Evolutionary conservation across 805 yeast genomes (phyloP).

Genomic region (Candida schatavii): DNA sequence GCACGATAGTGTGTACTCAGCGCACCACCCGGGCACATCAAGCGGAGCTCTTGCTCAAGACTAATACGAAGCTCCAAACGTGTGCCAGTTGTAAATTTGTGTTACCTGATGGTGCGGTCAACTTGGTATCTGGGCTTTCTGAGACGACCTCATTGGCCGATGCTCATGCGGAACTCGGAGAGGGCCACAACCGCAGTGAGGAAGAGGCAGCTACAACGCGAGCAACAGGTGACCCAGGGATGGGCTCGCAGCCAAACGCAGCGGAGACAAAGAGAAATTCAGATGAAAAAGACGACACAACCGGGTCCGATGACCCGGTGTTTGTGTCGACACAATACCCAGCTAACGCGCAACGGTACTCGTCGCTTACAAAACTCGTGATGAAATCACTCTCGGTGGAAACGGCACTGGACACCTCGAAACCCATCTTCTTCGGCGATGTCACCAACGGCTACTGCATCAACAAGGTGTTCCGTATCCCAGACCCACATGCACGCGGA

Average conservation of each 20-base stretch:
- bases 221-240: conserved; percentile 15
- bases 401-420: conserved; percentile 54
- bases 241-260: conserved; percentile 21
- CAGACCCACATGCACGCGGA: conserved; percentile 68
- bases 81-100: conserved; percentile 62
- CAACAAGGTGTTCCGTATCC: conserved; percentile 56
- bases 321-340: conserved; percentile 65
- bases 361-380: conserved; percentile 55
- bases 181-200: neutral
- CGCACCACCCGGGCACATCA: conserved; percentile 17
- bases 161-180: neutral
- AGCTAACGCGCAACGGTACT: conserved; percentile 42
- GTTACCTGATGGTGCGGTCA: conserved; percentile 41
- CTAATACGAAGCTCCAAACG: conserved; percentile 40
- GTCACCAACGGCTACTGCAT: conserved; percentile 58
- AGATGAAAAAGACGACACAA: too few species aligned
- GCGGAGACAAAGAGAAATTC: too few species aligned
- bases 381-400: conserved; percentile 68
- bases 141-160: neutral
- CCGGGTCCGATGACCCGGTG: conserved; percentile 13
- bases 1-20: conserved; percentile 63
- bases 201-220: conserved; percentile 4
- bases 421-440: conserved; percentile 66
- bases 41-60: conserved; percentile 30
- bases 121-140: conserved; percentile 7